Conservation (phyloP, 2,329 filamentous ascomycete genomes). For the Sporothrix protearum region DNA sequence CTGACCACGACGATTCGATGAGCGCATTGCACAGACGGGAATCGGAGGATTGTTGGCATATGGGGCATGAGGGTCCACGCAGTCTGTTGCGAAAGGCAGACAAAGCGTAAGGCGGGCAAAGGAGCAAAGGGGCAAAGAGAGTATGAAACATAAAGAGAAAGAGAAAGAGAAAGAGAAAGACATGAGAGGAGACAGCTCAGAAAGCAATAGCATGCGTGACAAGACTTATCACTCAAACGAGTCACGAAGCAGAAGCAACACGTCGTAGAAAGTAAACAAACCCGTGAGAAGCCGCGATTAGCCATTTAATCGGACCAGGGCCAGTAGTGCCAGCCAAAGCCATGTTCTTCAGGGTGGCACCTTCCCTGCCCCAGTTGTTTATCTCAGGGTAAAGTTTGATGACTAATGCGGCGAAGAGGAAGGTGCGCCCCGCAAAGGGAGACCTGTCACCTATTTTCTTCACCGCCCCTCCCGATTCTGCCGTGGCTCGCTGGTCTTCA, state of each 20-base stretch:
- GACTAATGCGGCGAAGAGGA: slow-evolving; percentile 12
- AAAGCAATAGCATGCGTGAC: neutral
- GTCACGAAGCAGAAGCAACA: neutral
- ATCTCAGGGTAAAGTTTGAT: neutral
- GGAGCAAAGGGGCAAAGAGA: neutral
- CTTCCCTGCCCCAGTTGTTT: neutral
- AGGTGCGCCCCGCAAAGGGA: neutral
- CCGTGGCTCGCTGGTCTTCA: slow-evolving; percentile 9
- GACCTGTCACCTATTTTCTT: neutral
- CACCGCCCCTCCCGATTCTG: slow-evolving; percentile 15
- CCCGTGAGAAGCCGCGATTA: slow-evolving; percentile 10
- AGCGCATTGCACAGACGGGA: neutral
- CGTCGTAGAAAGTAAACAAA: slow-evolving; percentile 17
- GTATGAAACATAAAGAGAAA: neutral
- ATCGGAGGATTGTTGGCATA: neutral
- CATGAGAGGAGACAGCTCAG: neutral
- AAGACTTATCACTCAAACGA: neutral
- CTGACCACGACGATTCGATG: neutral
- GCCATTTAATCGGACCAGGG: neutral
- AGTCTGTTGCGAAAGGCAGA: neutral
- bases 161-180: neutral
- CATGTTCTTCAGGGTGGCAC: neutral
- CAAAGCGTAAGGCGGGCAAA: neutral
- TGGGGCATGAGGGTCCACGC: neutral
- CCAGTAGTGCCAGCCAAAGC: neutral